Percentiles rank a stretch among this genome's conserved stretches.
Conservation (phyloP, 2,329 filamentous ascomycete species). For the Fusarium nurragi region DNA sequence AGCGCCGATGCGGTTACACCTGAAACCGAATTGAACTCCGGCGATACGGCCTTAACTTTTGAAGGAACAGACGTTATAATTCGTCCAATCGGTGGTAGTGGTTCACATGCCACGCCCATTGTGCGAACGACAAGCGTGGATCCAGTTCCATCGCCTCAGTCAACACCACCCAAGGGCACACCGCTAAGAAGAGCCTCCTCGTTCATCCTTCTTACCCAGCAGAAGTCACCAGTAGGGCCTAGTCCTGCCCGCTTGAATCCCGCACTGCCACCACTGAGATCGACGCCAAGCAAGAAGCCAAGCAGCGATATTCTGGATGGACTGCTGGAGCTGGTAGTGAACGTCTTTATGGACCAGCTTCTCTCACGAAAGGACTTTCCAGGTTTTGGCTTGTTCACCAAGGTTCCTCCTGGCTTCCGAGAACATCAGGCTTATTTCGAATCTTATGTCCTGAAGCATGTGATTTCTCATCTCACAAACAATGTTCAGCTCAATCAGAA, state of each 20-base stretch:
- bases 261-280: conserved; percentile 51
- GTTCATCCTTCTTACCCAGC: conserved; percentile 85
- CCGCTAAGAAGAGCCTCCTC: conserved; percentile 84
- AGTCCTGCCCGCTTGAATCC: conserved; percentile 70
- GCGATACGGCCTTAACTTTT: conserved; percentile 82
- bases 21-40: conserved; percentile 86
- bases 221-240: conserved; percentile 66
- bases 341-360: conserved; percentile 86
- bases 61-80: conserved; percentile 88
- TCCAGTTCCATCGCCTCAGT: conserved; percentile 59
- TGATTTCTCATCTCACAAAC: conserved; percentile 75
- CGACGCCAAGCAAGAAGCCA: conserved; percentile 60
- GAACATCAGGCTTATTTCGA: conserved; percentile 97
- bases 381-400: conserved; percentile 85
- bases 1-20: conserved; percentile 85
- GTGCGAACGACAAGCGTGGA: conserved; percentile 74
- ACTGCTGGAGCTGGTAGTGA: conserved; percentile 79
- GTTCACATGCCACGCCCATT: conserved; percentile 72
- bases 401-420: conserved; percentile 89
- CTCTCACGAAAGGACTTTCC: conserved; percentile 89
- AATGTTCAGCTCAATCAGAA: conserved; percentile 77
- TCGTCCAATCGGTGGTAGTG: conserved; percentile 67
- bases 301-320: conserved; percentile 78
- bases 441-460: conserved; percentile 83
- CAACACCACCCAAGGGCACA: conserved; percentile 62